phyloP scores from a whole-genome alignment of 1,284 basidiomycete species.

The Vanrija sp. region DNA sequence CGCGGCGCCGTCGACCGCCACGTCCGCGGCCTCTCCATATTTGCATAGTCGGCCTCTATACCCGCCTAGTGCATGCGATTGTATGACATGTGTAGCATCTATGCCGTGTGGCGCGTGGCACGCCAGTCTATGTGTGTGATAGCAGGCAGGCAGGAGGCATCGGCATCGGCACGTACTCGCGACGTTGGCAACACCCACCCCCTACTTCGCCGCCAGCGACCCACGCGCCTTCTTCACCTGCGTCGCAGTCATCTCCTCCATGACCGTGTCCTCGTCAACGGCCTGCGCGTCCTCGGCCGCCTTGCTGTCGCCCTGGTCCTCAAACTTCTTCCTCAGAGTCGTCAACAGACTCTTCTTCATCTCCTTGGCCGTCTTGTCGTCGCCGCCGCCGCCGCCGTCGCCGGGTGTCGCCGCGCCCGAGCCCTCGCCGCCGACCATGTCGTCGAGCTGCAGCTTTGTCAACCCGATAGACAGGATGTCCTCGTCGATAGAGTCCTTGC shows the following conservation, averaged over 20 bases:
- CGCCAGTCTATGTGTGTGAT: no score
- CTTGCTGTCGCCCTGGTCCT: conserved; percentile 43
- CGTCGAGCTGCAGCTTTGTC: conserved; percentile 85
- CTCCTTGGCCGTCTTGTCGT: conserved; percentile 61
- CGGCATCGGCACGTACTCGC: no score
- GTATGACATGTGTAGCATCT: no score
- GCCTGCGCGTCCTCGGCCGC: conserved; percentile 5
- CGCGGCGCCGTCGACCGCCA: conserved; percentile 74
- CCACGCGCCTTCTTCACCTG: neutral
- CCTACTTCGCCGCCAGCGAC: neutral
- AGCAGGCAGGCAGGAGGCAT: no score
- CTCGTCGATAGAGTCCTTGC: conserved; percentile 89
- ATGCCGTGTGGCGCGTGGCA: no score
- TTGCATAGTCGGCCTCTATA: conserved; percentile 19
- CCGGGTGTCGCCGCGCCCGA: conserved; percentile 21
- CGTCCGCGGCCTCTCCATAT: conserved; percentile 52
- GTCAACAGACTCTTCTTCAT: conserved; percentile 78
- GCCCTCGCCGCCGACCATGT: conserved; percentile 73
- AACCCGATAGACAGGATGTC: conserved; percentile 86
- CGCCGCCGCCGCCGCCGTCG: conserved; percentile 53
- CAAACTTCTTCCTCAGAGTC: conserved; percentile 67
- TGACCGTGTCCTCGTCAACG: conserved; percentile 7
- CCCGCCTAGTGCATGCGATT: no score
- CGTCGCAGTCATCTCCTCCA: conserved; percentile 3
- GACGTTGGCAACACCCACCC: no score